Conservation (phyloP, 2,329 filamentous ascomycete species). For the Samsoniella hepiali region DNA sequence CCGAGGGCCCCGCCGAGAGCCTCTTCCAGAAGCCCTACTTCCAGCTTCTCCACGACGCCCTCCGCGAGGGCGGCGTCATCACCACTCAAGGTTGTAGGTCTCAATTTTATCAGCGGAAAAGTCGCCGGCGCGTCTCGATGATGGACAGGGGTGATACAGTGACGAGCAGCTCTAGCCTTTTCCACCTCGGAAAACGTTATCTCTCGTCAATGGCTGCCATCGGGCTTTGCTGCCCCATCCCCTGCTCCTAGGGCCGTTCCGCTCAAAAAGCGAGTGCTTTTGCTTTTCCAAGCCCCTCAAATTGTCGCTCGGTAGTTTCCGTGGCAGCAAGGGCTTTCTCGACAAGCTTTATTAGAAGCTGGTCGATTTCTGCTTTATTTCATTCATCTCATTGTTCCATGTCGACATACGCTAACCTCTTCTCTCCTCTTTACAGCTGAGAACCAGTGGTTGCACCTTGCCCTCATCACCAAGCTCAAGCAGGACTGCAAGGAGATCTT, state of each 20-base stretch:
- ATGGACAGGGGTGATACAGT: slow-evolving; percentile 25
- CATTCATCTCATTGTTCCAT: slow-evolving; percentile 21
- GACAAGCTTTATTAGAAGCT: slow-evolving; percentile 23
- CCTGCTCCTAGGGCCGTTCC: neutral
- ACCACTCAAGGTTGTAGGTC: slow-evolving; percentile 99
- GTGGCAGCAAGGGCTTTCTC: slow-evolving; percentile 24
- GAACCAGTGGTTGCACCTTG: slow-evolving; percentile 98
- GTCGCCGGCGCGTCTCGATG: slow-evolving; percentile 34
- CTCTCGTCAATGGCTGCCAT: neutral
- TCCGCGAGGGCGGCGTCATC: slow-evolving; percentile 95
- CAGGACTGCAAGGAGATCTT: slow-evolving; percentile 96
- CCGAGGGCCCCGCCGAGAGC: slow-evolving; percentile 91
- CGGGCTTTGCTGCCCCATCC: slow-evolving; percentile 14
- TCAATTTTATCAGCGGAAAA: slow-evolving; percentile 57
- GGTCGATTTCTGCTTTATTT: slow-evolving; percentile 12
- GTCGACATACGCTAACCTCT: slow-evolving; percentile 11
- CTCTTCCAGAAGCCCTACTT: slow-evolving; percentile 99
- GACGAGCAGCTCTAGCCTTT: neutral
- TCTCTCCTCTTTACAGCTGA: slow-evolving; percentile 60
- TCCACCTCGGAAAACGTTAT: neutral
- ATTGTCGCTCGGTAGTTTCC: slow-evolving; percentile 37
- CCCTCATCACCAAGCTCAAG: slow-evolving; percentile 91
- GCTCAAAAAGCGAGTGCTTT: slow-evolving; percentile 35
- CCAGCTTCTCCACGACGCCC: slow-evolving; percentile 83
- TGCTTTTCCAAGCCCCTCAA: slow-evolving; percentile 31